These are phyloP conservation scores for Naganishia friedmannii DNA, from an alignment of 768 basidiomycete species.

Conservation along the genomic window DNA sequence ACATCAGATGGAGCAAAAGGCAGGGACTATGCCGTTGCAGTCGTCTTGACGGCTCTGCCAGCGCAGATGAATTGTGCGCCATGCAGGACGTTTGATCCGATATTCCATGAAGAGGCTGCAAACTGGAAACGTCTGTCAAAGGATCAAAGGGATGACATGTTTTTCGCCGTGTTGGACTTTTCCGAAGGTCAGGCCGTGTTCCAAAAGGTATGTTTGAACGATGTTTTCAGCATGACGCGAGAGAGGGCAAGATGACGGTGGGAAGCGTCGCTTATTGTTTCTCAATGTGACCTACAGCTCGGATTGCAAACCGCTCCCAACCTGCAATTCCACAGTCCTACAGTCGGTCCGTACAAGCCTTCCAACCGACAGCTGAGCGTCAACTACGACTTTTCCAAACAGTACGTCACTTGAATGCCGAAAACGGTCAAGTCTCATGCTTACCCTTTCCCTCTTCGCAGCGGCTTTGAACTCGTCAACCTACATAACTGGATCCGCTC, in stretches of 20 bases:
- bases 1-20: slow-evolving; percentile 43
- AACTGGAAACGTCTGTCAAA: slow-evolving; percentile 70
- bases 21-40: slow-evolving; percentile 80
- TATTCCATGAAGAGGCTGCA: slow-evolving; percentile 74
- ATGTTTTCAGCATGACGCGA: not conserved
- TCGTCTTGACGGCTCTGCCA: slow-evolving; percentile 85
- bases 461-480: slow-evolving; percentile 76
- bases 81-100: slow-evolving; percentile 86
- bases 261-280: not conserved
- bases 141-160: slow-evolving; percentile 71
- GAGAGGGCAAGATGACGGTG: not conserved
- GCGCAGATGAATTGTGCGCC: slow-evolving; percentile 78
- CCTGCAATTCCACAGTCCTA: slow-evolving; percentile 70
- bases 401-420: slow-evolving; percentile 25
- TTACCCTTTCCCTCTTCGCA: slow-evolving; percentile 50
- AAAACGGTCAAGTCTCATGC: too few species aligned
- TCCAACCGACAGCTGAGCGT: slow-evolving; percentile 15
- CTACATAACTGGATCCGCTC: slow-evolving; percentile 71
- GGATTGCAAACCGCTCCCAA: slow-evolving; percentile 80
- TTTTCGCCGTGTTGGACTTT: slow-evolving; percentile 91
- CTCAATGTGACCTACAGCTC: slow-evolving; percentile 58
- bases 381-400: slow-evolving; percentile 33
- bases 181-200: slow-evolving; percentile 71
- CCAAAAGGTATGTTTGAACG: slow-evolving; percentile 62
- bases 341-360: slow-evolving; percentile 58